Percentiles rank a stretch among this genome's conserved stretches.
phyloP scores from a whole-genome alignment of 2,329 filamentous ascomycete genomes.

The Byssothecium circinans region DNA sequence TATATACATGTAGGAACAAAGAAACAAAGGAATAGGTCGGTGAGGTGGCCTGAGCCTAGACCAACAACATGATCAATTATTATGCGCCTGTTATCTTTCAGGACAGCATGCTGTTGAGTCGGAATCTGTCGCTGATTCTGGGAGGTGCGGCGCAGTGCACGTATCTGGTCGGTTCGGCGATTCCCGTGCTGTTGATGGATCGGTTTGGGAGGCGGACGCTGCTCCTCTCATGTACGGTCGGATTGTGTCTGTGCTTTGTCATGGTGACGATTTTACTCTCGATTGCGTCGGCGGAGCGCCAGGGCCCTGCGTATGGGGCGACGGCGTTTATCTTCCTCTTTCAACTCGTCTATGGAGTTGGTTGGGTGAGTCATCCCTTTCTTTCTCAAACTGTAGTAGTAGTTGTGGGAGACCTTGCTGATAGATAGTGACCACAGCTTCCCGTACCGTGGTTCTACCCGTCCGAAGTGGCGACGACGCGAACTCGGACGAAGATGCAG shows the following conservation, averaged over 20 bases:
- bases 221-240: slow-evolving; percentile 46
- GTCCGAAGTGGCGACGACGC: slow-evolving; percentile 8
- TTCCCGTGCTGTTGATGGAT: slow-evolving; percentile 50
- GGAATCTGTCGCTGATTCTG: slow-evolving; percentile 51
- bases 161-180: slow-evolving; percentile 49
- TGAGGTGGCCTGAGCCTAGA: too few relatives aligned
- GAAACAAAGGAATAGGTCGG: too few relatives aligned
- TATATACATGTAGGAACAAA: too few relatives aligned
- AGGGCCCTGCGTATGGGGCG: slow-evolving; percentile 45
- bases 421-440: background rate
- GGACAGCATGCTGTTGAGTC: slow-evolving; percentile 56
- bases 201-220: slow-evolving; percentile 57
- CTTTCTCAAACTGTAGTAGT: too few relatives aligned
- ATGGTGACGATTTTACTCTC: slow-evolving; percentile 16
- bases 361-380: background rate
- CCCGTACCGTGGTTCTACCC: slow-evolving; percentile 14
- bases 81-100: slow-evolving; percentile 50
- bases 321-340: slow-evolving; percentile 51
- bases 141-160: slow-evolving; percentile 43
- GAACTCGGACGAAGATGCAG: slow-evolving; percentile 8
- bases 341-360: slow-evolving; percentile 46
- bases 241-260: slow-evolving; percentile 8
- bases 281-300: slow-evolving; percentile 40
- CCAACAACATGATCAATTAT: slow-evolving; percentile 22
- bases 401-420: too few relatives aligned